Base-by-base conservation (phyloP, 768 basidiomycete species). In the Tricholoma flavovirens region DNA sequence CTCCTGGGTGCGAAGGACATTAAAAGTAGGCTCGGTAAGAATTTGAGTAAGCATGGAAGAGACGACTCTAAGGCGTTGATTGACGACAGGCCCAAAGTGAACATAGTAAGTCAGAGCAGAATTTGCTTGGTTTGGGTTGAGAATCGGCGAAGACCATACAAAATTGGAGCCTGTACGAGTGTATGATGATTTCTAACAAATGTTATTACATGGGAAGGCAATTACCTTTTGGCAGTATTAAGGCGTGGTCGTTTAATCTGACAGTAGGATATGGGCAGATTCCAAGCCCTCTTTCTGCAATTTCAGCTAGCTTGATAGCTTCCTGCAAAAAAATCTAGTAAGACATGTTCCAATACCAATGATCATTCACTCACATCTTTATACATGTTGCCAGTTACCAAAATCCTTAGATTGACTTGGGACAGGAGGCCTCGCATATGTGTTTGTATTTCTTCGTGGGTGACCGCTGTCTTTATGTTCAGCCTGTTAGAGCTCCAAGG, bases 21-120 rank as follows among this genome's bases (percentile, higher is more conserved):
- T 86, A 72, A 98, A 99, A 9, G 89, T 82, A 1, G 95, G 96
- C 63, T 99, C 97, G n/a, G 80, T 76, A 35, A 95, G 77, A 55
- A 98, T 88, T 62, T 95, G 92, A 0, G 79, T 79, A 21, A 98
- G 83, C 12, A 99, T 78, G 2, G 83, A 73, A 21, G 86, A 78
- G 1, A 78, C 77, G 22, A 90, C 85, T 3, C 94, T 85, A 10
- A 82, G 72, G 17, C 69, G 77, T 46, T 83, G 78, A 65, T 94
- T 83, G 6, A 75, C 74, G 30, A 84, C 67, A 36, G 84, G 77
- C 10, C 95, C 95, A 57, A 90, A 77, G 64, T 92, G 86, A 55
- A 90, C 72, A 68, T 88, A 93, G 73, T 97, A 98, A 3, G 88
- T 86, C 52, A 98, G 66, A 1, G 88, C 82, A 5, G 88, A 91